Conservation (phyloP, 805 yeast species). For the Wickerhamiella brachini region DNA sequence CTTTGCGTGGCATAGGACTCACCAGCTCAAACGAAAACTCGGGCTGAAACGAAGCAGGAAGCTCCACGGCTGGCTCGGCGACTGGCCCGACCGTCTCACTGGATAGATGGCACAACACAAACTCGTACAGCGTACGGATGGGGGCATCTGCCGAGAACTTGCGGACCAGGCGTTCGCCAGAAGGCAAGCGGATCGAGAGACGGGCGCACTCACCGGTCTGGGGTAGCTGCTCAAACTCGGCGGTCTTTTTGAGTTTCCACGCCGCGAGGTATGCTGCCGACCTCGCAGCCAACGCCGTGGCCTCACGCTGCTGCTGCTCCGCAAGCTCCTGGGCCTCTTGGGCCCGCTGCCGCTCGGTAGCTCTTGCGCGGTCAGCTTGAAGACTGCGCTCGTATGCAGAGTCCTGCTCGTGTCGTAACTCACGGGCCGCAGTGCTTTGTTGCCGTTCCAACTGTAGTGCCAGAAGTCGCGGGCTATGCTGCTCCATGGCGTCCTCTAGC, state of each 20-base stretch:
- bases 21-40: slow-evolving; percentile 36
- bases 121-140: slow-evolving; percentile 57
- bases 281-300: slow-evolving; percentile 13
- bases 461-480: slow-evolving; percentile 48
- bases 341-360: slow-evolving; percentile 25
- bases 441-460: slow-evolving; percentile 50
- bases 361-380: slow-evolving; percentile 42
- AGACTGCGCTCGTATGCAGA: slow-evolving; percentile 60
- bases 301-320: slow-evolving; percentile 12
- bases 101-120: slow-evolving; percentile 39
- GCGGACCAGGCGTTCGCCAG: slow-evolving; percentile 46
- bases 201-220: slow-evolving; percentile 26
- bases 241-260: slow-evolving; percentile 40
- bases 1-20: slow-evolving; percentile 44
- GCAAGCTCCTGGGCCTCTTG: slow-evolving; percentile 10
- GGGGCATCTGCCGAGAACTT: slow-evolving; percentile 33
- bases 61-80: slow-evolving; percentile 21
- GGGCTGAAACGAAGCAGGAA: slow-evolving; percentile 29
- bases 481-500: slow-evolving; percentile 34
- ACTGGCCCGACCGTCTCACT: slow-evolving; percentile 11
- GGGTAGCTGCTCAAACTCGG: slow-evolving; percentile 17
- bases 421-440: slow-evolving; percentile 39
- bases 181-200: slow-evolving; percentile 53
- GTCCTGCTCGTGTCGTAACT: slow-evolving; percentile 62
- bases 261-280: slow-evolving; percentile 17